Base-by-base conservation (phyloP, 257 asterid genomes). In the Jasminum sambac region DNA sequence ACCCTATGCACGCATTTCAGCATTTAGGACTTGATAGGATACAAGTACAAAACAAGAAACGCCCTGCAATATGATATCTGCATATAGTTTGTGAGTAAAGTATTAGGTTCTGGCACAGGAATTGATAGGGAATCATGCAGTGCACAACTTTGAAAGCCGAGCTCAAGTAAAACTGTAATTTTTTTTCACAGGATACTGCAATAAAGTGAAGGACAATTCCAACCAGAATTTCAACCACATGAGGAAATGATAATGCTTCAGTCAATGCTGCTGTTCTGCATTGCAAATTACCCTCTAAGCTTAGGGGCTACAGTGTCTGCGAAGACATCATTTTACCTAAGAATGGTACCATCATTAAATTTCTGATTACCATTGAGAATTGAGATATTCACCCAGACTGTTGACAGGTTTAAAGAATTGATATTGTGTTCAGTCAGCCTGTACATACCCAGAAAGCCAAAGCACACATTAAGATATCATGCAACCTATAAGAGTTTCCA, bases 1-100 rank as follows among this genome's bases (percentile, higher is more conserved):
- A 62, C 19, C 72, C n/a, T 63, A 64, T 8, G 72, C 19, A 74
- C 2, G 60, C 37, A 72, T 44, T 23, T n/a, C n/a, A 57, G 78
- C 66, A 69, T 64, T 50, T 24, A 58, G 17, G 57, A 46, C 24
- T 48, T 48, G 58, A 48, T 17, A 16, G 6, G 23, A 46, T 46
- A 16, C 6, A 46, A 16, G 11, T 4, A 4, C 1, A 30, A 30
- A 30, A 30, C 36, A 30, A 46, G n/a, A 8, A 14, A 46, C 5
- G 14, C 14, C 19, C 10, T 2, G 17, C 23, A 48, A 6, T n/a
- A 48, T 6, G 58, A 48, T 30, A 30, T 30, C 36, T 30, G 36
- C 36, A 30, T 30, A 30, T 30, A 30, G 2, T 6, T 48, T 17
- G 58, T 11, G 19, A 16, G n/a, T 48, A 16, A 23, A 16, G 58